Base-by-base conservation (phyloP, 108 stramenopile genomes). In the Nitzschia inconspicua region DNA sequence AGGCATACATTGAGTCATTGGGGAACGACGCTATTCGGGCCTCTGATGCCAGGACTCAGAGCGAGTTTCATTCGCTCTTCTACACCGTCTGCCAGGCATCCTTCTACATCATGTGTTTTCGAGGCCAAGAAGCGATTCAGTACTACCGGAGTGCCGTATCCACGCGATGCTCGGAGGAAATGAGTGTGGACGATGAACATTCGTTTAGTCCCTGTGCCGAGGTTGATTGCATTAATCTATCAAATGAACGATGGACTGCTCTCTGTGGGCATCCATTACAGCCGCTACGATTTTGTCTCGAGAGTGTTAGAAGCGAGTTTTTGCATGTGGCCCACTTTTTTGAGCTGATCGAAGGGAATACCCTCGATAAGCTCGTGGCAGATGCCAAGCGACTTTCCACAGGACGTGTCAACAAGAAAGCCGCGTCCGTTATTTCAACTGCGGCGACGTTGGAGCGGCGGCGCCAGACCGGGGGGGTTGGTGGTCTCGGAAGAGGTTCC, bases 81-180 rank as follows among this genome's bases (percentile, higher is more conserved):
- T 98, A 96, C 63, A 96, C 93, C 0, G 79, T 91, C 34, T 95
- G 93, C 51, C 98, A 98, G 66, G 86, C 98, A n/a, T 81, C 91
- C 3, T 96, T 96, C 63, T 98, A 98, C 77, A 84, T 97, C 29
- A 86, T 98, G 91, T 96, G 96, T 77, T 98, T 98, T 63, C 85
- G 94, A 40, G 96, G 95, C 10, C 68, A 52, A 6, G 90, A 93
- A 34, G 77, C 86, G 14, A 54, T 94, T 32, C 39, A 66, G 47
- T 79, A 73, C 49, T 89, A 87, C 50, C 57, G 70, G 6, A 41
- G 51, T 20, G 84, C 76, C 16, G 55, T 68, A 64, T 30, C 26
- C 13, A 35, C 53, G 5, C n/a, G 49, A 18, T 44, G 25, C 3
- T 52, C 70, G 19, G 60, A 47, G 4, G 29, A 44, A 40, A 23